Conservation (phyloP, 495 filamentous ascomycete species). For the Tuber melanosporum region DNA sequence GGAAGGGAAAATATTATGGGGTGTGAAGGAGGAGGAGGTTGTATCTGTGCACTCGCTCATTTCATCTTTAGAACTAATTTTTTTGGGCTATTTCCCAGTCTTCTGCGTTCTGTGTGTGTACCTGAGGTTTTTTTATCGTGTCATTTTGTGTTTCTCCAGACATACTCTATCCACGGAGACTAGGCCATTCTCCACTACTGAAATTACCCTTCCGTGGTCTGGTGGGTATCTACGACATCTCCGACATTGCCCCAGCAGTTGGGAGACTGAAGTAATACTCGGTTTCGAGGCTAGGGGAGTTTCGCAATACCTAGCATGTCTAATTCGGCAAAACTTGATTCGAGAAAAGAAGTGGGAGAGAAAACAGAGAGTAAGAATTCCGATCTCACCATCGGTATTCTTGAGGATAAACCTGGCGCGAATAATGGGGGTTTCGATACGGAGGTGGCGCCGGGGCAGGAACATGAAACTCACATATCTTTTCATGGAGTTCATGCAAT, state of each 20-base stretch:
- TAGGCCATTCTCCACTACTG: not conserved
- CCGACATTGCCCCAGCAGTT: not conserved
- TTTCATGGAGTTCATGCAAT: conserved; percentile 58
- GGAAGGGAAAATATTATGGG: not conserved
- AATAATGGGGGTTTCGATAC: not conserved
- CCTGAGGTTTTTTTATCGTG: not conserved
- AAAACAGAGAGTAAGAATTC: not conserved
- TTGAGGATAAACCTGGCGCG: not conserved
- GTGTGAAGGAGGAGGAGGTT: not conserved
- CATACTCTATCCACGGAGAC: not conserved
- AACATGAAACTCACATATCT: conserved; percentile 46
- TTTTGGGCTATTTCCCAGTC: not conserved
- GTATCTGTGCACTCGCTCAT: not conserved
- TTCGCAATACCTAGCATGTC: not conserved
- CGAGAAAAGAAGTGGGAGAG: not conserved
- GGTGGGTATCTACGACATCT: not conserved
- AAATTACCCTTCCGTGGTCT: not conserved
- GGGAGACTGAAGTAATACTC: not conserved
- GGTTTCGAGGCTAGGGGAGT: not conserved
- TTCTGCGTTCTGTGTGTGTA: not conserved
- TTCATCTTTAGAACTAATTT: not conserved
- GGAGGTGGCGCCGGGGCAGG: not conserved
- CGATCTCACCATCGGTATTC: not conserved
- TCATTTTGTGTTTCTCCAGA: not conserved
- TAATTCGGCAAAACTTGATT: not conserved